Conservation (phyloP, 768 basidiomycete genomes). For the Kwoniella dejecticola region DNA sequence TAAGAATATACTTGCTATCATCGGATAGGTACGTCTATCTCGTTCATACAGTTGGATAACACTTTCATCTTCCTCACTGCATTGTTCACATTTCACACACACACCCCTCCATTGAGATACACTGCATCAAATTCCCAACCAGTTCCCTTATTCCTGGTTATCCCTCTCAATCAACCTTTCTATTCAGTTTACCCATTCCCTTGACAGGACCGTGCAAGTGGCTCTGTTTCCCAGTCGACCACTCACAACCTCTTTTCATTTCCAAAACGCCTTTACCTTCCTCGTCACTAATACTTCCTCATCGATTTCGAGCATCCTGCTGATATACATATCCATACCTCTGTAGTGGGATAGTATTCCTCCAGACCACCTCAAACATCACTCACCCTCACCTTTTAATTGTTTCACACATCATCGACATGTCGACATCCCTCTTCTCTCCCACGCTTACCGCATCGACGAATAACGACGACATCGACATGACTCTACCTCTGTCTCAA, state of each 20-base stretch:
- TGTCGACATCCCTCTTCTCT: slow-evolving; percentile 20
- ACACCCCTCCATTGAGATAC: not conserved
- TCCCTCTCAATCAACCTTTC: not conserved
- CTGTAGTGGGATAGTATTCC: not conserved
- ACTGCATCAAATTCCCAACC: not conserved
- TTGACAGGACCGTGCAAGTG: slow-evolving; percentile 8
- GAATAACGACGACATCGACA: slow-evolving; percentile 21
- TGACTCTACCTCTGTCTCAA: slow-evolving; percentile 1
- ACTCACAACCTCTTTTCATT: not conserved
- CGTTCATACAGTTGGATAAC: not conserved
- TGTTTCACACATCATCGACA: not conserved
- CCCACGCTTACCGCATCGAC: slow-evolving; percentile 16
- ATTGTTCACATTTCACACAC: not conserved
- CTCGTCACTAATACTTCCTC: not conserved
- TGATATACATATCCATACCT: not conserved
- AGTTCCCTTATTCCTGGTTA: not conserved
- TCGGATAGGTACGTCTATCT: too few relatives aligned
- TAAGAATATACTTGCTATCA: too few relatives aligned
- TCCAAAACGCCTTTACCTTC: not conserved
- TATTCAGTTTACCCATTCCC: not conserved
- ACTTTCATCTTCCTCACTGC: not conserved
- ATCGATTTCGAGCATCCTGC: not conserved
- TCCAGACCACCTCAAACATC: too few relatives aligned
- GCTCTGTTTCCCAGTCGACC: slow-evolving; percentile 7
- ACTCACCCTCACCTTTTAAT: not conserved